A percentile compares a stretch with the other conserved stretches of the same genome.
Evolutionary conservation across 306 rosid genomes (phyloP).

Genomic region (Begonia fuchsioides): DNA sequence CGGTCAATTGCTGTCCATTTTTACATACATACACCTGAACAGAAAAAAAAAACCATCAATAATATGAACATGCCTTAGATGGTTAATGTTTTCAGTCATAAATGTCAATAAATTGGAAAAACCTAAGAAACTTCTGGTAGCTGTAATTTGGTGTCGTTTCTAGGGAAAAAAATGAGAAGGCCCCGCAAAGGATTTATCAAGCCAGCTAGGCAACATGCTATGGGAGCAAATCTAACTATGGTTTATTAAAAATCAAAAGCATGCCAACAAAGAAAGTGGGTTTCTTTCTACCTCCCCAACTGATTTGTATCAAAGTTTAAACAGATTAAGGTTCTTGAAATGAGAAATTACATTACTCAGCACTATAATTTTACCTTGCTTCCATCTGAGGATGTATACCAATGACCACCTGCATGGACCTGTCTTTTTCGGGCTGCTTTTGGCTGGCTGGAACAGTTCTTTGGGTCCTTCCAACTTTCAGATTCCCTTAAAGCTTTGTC

Average conservation of each 20-base stretch:
- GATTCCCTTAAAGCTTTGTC: conserved; percentile 21
- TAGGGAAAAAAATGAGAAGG: too few species aligned
- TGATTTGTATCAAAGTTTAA: neutral
- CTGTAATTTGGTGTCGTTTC: too few species aligned
- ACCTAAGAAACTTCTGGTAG: too few species aligned
- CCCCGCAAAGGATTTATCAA: too few species aligned
- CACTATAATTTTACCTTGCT: conserved; percentile 34
- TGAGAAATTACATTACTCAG: neutral
- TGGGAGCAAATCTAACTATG: too few species aligned
- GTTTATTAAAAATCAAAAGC: conserved; percentile 1
- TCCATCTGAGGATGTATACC: conserved; percentile 71
- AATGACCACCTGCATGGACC: conserved; percentile 73
- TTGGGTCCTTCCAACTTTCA: conserved; percentile 65
- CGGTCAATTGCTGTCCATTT: conserved; percentile 63
- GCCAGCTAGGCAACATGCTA: too few species aligned
- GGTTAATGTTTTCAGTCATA: neutral
- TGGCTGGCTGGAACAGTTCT: conserved; percentile 27
- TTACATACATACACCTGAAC: conserved; percentile 61
- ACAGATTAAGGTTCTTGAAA: conserved; percentile 1
- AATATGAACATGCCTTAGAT: neutral
- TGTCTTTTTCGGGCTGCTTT: conserved; percentile 52
- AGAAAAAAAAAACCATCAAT: neutral
- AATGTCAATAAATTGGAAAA: neutral
- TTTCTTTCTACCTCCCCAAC: too few species aligned
- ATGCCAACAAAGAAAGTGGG: neutral